phyloP scores from a whole-genome alignment of 345 rosid species.

The Citrus sp. region DNA sequence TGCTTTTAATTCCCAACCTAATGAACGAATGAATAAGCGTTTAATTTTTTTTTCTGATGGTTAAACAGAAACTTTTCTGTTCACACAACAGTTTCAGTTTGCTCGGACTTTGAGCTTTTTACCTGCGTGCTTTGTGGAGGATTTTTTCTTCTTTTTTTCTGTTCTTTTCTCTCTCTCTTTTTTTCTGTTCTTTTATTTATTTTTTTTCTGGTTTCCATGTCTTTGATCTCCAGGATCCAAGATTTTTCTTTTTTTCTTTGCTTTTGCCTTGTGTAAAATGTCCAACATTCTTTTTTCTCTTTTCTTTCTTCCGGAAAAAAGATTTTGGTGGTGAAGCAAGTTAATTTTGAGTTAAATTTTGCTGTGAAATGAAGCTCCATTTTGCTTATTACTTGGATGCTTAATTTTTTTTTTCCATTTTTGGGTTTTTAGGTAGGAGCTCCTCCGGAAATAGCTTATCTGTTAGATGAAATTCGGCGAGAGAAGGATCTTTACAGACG shows the following conservation, averaged over 20 bases:
- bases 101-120: constrained; percentile 20
- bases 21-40: not conserved
- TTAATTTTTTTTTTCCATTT: not conserved
- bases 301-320: not conserved
- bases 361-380: not conserved
- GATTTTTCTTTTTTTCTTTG: not conserved
- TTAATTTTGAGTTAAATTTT: too few species aligned
- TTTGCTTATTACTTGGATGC: not conserved
- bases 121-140: constrained; percentile 8
- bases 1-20: constrained; percentile 18
- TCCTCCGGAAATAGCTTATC: constrained; percentile 66
- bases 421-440: constrained; percentile 67
- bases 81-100: not conserved
- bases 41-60: constrained; percentile 5
- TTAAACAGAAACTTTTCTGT: not conserved
- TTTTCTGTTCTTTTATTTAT: not conserved
- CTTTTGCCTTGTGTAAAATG: not conserved
- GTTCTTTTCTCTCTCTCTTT: not conserved
- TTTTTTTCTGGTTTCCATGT: not conserved
- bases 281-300: not conserved
- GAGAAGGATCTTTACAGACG: constrained; percentile 43
- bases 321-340: too few species aligned
- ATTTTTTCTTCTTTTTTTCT: not conserved
- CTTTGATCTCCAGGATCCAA: constrained; percentile 15
- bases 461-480: constrained; percentile 63